Evolutionary conservation across 1,139 yeast species (phyloP).

Genomic region (Sugiyamaella novakii): DNA sequence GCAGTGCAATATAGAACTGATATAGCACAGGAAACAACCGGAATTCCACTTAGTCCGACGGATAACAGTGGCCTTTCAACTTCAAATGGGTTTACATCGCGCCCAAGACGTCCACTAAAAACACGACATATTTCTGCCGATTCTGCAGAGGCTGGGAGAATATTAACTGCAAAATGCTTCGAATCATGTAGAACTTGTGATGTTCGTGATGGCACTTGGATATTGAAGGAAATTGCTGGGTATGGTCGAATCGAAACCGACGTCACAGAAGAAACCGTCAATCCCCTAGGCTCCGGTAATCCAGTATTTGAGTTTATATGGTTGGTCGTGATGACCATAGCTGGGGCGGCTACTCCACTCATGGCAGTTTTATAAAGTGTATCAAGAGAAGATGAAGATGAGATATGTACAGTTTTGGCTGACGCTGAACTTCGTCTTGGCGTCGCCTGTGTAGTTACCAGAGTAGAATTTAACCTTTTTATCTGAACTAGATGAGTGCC

Average conservation of each 20-base stretch:
- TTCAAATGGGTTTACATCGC: constrained; percentile 40
- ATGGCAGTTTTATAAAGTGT: constrained; percentile 27
- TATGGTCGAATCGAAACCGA: constrained; percentile 73
- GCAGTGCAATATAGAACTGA: constrained; percentile 66
- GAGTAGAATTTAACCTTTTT: constrained; percentile 1
- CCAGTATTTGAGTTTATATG: constrained; percentile 18
- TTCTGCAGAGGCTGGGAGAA: constrained; percentile 59
- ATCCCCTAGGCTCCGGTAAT: constrained; percentile 49
- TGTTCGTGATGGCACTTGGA: constrained; percentile 81
- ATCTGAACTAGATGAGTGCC: background rate
- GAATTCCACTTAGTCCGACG: constrained; percentile 46
- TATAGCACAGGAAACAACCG: constrained; percentile 62
- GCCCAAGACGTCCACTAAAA: constrained; percentile 42
- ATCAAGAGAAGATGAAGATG: background rate
- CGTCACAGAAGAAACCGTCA: constrained; percentile 79
- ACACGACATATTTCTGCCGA: constrained; percentile 48
- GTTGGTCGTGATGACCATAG: constrained; percentile 35
- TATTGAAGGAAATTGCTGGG: constrained; percentile 76
- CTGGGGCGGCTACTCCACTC: constrained; percentile 34
- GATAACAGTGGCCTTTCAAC: constrained; percentile 32
- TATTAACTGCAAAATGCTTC: constrained; percentile 68
- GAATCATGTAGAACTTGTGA: constrained; percentile 61
- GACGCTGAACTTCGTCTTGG: background rate
- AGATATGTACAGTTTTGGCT: background rate
- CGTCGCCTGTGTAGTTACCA: background rate